Conservation (phyloP, 2,329 filamentous ascomycete species). For the Ceratocystis cubensis region DNA sequence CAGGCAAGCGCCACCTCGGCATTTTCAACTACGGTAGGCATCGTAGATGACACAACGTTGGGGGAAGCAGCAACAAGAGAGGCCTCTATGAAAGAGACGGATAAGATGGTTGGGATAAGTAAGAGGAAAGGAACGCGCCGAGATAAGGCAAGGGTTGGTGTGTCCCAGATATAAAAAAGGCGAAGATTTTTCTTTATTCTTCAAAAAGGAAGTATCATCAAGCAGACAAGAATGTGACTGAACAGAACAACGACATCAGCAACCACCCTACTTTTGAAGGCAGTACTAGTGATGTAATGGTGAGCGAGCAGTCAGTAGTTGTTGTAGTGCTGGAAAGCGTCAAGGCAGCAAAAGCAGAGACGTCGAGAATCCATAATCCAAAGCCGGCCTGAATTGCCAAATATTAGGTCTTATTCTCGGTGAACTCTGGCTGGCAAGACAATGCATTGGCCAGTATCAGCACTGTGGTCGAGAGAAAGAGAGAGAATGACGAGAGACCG, state of each 20-base stretch:
- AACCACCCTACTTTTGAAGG: not conserved
- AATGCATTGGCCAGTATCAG: constrained; percentile 17
- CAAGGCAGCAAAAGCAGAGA: constrained; percentile 17
- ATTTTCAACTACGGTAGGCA: constrained; percentile 19
- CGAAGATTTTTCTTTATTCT: constrained; percentile 2
- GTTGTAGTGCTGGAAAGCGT: constrained; percentile 15
- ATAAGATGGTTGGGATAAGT: not conserved
- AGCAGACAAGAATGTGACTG: not conserved
- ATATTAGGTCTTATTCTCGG: constrained; percentile 12
- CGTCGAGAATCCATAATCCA: constrained; percentile 21
- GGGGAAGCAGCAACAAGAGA: not conserved
- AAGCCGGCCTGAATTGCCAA: constrained; percentile 17
- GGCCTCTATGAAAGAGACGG: not conserved
- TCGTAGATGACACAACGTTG: constrained; percentile 9
- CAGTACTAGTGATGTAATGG: not conserved
- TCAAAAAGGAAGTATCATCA: constrained; percentile 4
- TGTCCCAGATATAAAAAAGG: not conserved
- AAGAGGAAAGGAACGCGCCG: not conserved
- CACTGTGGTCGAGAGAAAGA: constrained; percentile 5
- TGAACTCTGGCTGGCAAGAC: constrained; percentile 12
- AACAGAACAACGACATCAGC: constrained; percentile 8
- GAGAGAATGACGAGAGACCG: not conserved
- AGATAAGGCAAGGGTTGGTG: not conserved
- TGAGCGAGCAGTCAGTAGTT: constrained; percentile 14
- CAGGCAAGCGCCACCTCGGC: constrained; percentile 21